phyloP scores from a whole-genome alignment of 768 basidiomycete genomes.

The Naganishia kalamii region DNA sequence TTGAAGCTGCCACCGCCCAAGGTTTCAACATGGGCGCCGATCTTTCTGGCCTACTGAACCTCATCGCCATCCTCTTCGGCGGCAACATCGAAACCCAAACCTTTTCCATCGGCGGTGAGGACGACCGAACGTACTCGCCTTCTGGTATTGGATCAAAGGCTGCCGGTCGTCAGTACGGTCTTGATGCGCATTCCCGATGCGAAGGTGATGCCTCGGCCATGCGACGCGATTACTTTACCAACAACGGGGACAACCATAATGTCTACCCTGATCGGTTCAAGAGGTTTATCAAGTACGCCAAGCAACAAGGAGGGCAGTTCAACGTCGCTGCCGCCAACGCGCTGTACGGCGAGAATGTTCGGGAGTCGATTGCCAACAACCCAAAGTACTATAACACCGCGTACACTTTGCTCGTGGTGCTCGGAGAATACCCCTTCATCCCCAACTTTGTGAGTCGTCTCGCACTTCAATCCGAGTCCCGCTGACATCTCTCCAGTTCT shows the following conservation, averaged over 20 bases:
- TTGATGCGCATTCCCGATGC: constrained; percentile 22
- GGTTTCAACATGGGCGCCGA: constrained; percentile 26
- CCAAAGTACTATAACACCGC: constrained; percentile 23
- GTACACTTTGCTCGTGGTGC: not conserved
- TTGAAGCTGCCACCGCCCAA: constrained; percentile 13
- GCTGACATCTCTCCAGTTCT: constrained; percentile 2
- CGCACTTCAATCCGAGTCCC: no score
- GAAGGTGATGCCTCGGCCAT: constrained; percentile 24
- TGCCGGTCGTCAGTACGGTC: constrained; percentile 23
- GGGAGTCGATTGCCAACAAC: constrained; percentile 22
- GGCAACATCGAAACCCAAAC: constrained; percentile 21
- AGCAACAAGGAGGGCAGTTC: constrained; percentile 23
- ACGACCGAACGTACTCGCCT: constrained; percentile 23
- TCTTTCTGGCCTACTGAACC: constrained; percentile 18
- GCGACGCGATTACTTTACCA: constrained; percentile 22
- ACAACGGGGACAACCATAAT: constrained; percentile 25
- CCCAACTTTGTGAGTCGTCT: not conserved
- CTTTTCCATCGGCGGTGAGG: constrained; percentile 26
- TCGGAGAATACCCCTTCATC: constrained; percentile 15
- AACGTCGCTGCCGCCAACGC: constrained; percentile 19
- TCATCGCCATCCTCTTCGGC: constrained; percentile 24
- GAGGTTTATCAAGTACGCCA: constrained; percentile 21
- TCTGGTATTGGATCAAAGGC: constrained; percentile 22
- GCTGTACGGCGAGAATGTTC: constrained; percentile 20
- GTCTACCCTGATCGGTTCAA: constrained; percentile 24